Base-by-base conservation (phyloP, 345 rosid genomes). In the Melaleuca alternifolia region DNA sequence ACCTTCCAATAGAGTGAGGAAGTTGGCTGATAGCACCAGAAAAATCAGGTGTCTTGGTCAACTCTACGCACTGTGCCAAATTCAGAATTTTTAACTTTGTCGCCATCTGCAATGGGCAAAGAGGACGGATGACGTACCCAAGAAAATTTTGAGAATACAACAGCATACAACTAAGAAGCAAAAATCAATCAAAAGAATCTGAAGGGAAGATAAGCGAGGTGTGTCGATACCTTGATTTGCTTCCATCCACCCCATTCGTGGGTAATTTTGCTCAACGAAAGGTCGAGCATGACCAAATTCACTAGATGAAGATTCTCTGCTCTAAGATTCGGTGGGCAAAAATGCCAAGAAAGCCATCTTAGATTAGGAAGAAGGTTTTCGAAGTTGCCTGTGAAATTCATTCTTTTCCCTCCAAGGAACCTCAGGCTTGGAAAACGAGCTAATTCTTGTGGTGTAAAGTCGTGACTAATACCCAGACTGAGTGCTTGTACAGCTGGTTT, bases 321-420 rank as follows among this genome's bases (percentile, higher is more conserved):
- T 56, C 0, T 3, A 56, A 56, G 5, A 24, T 56, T 2, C 0
- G 0, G 3, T 1, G 14, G 3, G 28, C 62, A 10, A 0, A 0
- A 0, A 56, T 0, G 6, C 61, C 61, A 56, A 24, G 61, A 56
- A 10, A 56, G 61, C 61, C 61, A 56, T 56, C 28, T 56, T 1
- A 56, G 0, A 57, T 24, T 57, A 26, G 6, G 62, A 24, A 2
- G 0, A 56, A 56, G 6, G 4, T 56, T 10, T 24, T 10, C 5
- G 12, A 56, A 56, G 28, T 56, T 6, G 3, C 61, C 61, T 0
- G 10, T 6, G 0, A 56, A 56, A 56, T 24, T 24, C 13, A 56
- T 5, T n/a, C 0, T 1, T 24, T 24, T 10, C 61, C 28, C 61
- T 24, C 28, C 14, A 24, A 56, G 28, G 61, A 24, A 56, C 28